phyloP scores from a whole-genome alignment of 2,329 filamentous ascomycete genomes.

The Aspergillus fructus region DNA sequence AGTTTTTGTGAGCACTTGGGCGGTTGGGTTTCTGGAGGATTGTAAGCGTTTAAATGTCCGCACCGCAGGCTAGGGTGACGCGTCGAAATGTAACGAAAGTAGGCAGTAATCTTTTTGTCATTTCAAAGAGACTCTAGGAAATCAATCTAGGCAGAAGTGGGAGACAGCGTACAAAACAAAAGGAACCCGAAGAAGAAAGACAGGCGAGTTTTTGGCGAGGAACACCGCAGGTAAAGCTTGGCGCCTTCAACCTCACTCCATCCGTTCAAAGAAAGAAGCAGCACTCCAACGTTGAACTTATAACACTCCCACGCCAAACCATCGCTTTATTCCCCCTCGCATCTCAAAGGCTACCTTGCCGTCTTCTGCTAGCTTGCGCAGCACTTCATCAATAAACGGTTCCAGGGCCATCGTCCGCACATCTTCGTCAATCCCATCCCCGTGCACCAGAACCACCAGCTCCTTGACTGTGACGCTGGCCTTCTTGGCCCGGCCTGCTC shows the following conservation, averaged over 20 bases:
- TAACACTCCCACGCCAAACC: conserved; percentile 30
- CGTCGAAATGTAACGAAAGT: not conserved
- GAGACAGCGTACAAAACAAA: not conserved
- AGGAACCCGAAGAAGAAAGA: not conserved
- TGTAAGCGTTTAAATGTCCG: not conserved
- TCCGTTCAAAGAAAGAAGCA: not conserved
- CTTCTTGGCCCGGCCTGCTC: conserved; percentile 20
- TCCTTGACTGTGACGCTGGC: conserved; percentile 42
- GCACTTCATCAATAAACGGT: conserved; percentile 45
- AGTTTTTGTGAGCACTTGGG: not conserved
- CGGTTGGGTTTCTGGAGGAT: not conserved
- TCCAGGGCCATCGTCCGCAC: conserved; percentile 40
- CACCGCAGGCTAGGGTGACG: not conserved
- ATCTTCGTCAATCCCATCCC: conserved; percentile 31
- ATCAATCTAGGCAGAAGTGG: not conserved
- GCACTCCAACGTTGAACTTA: not conserved
- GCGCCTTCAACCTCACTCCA: conserved; percentile 2
- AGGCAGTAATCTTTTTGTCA: not conserved
- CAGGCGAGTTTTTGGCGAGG: not conserved
- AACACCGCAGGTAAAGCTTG: not conserved
- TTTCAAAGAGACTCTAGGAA: not conserved
- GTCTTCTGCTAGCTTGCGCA: conserved; percentile 47
- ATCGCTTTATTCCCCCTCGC: conserved; percentile 36
- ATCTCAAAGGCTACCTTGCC: conserved; percentile 44
- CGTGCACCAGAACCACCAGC: conserved; percentile 47